These are phyloP conservation scores for Calonectria montana DNA, from an alignment of 2,329 filamentous ascomycete species.

Conservation along the genomic window DNA sequence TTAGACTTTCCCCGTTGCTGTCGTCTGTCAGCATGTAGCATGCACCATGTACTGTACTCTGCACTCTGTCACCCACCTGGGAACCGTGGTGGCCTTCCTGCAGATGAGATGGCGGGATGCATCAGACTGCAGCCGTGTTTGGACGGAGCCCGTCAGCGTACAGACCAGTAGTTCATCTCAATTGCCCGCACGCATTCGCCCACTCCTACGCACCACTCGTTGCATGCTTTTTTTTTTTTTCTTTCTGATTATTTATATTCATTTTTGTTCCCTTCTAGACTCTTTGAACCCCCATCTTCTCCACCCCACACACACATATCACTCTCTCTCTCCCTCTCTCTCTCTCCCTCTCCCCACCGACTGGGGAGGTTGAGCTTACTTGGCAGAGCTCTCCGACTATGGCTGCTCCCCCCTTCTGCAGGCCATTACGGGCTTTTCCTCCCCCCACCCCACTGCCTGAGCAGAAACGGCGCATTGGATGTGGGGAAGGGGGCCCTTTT, in stretches of 20 bases:
- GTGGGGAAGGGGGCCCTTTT: neutral
- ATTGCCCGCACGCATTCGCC: neutral
- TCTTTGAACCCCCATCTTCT: neutral
- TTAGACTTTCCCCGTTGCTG: neutral
- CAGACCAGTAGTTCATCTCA: slow-evolving; percentile 1
- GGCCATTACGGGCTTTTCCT: neutral
- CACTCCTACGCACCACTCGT: neutral
- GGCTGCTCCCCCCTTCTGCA: neutral
- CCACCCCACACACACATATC: neutral
- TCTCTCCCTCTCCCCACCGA: neutral
- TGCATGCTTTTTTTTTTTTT: neutral
- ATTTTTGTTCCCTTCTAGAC: neutral
- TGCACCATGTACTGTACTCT: neutral
- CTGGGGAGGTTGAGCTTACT: neutral
- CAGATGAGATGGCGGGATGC: neutral
- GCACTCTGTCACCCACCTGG: neutral
- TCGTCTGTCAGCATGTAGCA: neutral
- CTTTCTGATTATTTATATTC: neutral
- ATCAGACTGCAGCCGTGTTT: neutral
- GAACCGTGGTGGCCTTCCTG: neutral
- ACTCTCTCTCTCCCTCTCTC: neutral
- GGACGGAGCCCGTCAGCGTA: neutral
- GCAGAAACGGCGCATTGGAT: neutral
- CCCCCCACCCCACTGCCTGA: neutral
- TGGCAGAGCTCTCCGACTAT: slow-evolving; percentile 1